phyloP scores from a whole-genome alignment of 1,284 basidiomycete species.

The Vanrija pseudolonga region DNA sequence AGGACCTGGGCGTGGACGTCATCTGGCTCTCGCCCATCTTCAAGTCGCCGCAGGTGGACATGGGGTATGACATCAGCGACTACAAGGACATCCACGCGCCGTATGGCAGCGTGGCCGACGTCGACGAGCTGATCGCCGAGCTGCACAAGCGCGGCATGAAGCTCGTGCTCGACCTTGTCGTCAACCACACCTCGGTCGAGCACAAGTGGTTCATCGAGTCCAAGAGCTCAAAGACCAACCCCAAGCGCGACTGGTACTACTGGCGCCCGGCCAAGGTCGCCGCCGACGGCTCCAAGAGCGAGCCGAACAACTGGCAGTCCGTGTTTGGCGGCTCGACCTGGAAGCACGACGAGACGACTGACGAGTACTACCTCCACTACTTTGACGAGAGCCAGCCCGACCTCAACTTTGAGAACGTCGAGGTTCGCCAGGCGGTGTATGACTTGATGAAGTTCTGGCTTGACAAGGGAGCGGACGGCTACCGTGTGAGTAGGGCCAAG shows the following conservation, averaged over 20 bases:
- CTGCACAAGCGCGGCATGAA: conserved; percentile 48
- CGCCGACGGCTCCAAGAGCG: conserved; percentile 29
- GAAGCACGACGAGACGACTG: conserved; percentile 50
- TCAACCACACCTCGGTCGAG: conserved; percentile 51
- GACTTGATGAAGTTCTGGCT: conserved; percentile 53
- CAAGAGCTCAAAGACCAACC: conserved; percentile 39
- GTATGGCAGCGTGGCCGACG: conserved; percentile 51
- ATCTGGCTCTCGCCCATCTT: conserved; percentile 49
- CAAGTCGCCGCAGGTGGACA: conserved; percentile 38
- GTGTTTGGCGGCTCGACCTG: conserved; percentile 49
- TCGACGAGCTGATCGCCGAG: conserved; percentile 45
- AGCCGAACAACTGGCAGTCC: conserved; percentile 53
- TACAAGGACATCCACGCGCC: conserved; percentile 49
- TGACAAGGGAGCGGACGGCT: conserved; percentile 52
- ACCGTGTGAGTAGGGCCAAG: conserved; percentile 37
- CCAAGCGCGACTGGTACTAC: conserved; percentile 53
- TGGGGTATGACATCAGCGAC: conserved; percentile 46
- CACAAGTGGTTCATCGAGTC: conserved; percentile 35
- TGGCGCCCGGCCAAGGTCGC: conserved; percentile 46
- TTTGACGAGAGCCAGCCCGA: conserved; percentile 45
- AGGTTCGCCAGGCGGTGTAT: conserved; percentile 42
- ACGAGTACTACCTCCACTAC: conserved; percentile 53
- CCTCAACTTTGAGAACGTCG: conserved; percentile 48
- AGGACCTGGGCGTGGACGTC: conserved; percentile 51
- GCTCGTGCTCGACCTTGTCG: conserved; percentile 51